These are phyloP conservation scores for Pyrenula aspistea DNA, from an alignment of 495 filamentous ascomycete species.

Conservation along the genomic window DNA sequence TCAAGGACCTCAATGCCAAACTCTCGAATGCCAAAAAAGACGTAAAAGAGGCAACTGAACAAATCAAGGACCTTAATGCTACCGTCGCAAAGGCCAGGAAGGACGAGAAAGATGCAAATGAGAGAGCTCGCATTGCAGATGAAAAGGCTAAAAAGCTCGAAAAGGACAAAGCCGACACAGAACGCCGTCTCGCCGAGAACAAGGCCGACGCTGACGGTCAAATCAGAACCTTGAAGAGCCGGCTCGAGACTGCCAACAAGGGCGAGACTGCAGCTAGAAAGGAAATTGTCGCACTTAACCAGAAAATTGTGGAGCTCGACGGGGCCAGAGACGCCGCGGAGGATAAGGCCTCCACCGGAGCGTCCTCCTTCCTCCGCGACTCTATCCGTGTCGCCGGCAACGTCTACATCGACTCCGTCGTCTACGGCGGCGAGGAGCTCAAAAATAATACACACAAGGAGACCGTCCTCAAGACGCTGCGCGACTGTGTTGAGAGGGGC, in stretches of 20 bases:
- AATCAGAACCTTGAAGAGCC: not conserved
- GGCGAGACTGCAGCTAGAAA: not conserved
- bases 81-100: too few relatives aligned
- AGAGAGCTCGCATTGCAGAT: not conserved
- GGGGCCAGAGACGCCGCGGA: not conserved
- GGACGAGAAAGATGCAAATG: too few relatives aligned
- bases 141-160: too few relatives aligned
- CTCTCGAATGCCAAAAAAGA: not conserved
- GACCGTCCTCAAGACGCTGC: not conserved
- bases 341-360: not conserved
- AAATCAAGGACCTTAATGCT: too few relatives aligned
- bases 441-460: not conserved
- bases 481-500: not conserved
- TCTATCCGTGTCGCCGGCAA: not conserved
- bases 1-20: not conserved
- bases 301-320: not conserved
- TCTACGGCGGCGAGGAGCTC: constrained; percentile 2
- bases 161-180: not conserved
- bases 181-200: not conserved
- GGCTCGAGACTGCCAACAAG: not conserved
- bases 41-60: too few relatives aligned
- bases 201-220: too few relatives aligned
- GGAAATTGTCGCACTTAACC: not conserved
- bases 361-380: not conserved
- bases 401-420: not conserved